Evolutionary conservation across 2,329 filamentous ascomycete species (phyloP).

Genomic region (Gyromitra esculenta): DNA sequence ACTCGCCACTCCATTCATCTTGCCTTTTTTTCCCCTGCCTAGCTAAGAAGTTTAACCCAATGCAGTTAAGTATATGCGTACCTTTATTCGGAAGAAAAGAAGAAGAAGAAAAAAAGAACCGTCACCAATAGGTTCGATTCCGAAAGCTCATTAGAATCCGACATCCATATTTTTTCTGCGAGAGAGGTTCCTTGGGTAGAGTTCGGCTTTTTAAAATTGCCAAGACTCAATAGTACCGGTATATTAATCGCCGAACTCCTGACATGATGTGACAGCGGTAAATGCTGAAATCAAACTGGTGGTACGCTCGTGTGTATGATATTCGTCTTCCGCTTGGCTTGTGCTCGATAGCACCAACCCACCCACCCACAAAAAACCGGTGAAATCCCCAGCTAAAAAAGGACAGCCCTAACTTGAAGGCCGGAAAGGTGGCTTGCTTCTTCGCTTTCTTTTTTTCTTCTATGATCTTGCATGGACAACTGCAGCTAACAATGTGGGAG

Average conservation of each 20-base stretch:
- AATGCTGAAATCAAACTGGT: neutral
- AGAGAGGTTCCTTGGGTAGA: neutral
- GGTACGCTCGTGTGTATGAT: neutral
- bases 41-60: neutral
- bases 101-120: neutral
- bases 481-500: slow-evolving; percentile 4
- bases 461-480: slow-evolving; percentile 18
- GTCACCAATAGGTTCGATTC: neutral
- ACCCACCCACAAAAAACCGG: neutral
- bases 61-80: neutral
- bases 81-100: neutral
- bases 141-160: neutral
- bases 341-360: neutral
- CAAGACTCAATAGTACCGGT: neutral
- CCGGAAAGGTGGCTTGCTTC: slow-evolving; percentile 13
- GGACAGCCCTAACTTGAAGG: neutral
- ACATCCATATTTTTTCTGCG: neutral
- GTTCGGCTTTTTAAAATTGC: neutral
- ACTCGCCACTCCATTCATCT: neutral
- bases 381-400: neutral
- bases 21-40: too few relatives aligned
- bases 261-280: neutral
- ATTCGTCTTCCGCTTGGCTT: slow-evolving; percentile 1
- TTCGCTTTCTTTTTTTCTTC: slow-evolving; percentile 5
- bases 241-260: neutral